Evolutionary conservation across 176 grass and related monocot genomes (phyloP).

Genomic region (Eremochloa ophiuroides): DNA sequence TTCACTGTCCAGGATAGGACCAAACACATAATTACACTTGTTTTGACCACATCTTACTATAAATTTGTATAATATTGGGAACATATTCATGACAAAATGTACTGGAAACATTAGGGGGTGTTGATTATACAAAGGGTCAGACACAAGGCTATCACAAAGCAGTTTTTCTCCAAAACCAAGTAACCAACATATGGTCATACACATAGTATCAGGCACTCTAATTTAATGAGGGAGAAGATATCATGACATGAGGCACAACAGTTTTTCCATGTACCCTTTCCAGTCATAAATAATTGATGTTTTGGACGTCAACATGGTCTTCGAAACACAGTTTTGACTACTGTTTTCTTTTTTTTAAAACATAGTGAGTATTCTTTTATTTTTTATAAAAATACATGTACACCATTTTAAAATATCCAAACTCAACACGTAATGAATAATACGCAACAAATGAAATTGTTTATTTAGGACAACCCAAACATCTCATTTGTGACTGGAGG

Average conservation of each 20-base stretch:
- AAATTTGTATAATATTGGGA: neutral
- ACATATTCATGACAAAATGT: slow-evolving; percentile 11
- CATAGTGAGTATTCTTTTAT: too few species aligned
- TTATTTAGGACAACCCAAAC: neutral
- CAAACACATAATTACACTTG: neutral
- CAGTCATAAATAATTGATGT: too few species aligned
- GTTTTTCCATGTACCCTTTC: neutral
- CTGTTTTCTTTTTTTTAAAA: too few species aligned
- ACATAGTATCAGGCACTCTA: neutral
- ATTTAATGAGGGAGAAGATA: neutral
- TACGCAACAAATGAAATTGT: too few species aligned
- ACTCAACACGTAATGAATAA: too few species aligned
- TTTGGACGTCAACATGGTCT: too few species aligned
- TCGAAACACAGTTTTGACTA: too few species aligned
- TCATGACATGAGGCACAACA: neutral
- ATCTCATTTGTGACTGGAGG: neutral
- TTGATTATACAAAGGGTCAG: neutral
- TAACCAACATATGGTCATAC: neutral
- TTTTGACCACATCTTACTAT: neutral
- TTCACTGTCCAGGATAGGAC: neutral
- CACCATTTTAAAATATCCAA: too few species aligned
- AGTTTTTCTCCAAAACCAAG: neutral
- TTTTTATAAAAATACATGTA: too few species aligned
- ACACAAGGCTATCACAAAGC: neutral
- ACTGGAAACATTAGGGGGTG: neutral